Conservation (phyloP, 495 filamentous ascomycete genomes). For the Aspergillus diversus region DNA sequence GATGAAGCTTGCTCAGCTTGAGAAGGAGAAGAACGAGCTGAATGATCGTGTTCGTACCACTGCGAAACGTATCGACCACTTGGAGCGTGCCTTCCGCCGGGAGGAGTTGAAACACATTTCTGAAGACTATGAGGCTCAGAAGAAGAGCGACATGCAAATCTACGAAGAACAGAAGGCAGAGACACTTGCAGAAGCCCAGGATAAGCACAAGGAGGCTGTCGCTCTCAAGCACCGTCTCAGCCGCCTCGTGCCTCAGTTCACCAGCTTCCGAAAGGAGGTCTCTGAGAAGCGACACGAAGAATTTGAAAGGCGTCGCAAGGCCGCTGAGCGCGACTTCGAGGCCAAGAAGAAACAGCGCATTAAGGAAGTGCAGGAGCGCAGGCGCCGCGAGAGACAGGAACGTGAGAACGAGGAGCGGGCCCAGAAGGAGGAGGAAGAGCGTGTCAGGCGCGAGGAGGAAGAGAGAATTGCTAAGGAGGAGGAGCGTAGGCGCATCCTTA, state of each 20-base stretch:
- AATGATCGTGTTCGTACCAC: slow-evolving; percentile 87
- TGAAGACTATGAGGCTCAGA: slow-evolving; percentile 84
- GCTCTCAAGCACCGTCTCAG: slow-evolving; percentile 88
- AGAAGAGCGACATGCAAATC: slow-evolving; percentile 74
- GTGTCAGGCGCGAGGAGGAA: slow-evolving; percentile 74
- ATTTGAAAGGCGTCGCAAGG: slow-evolving; percentile 89
- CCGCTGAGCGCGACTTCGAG: slow-evolving; percentile 87
- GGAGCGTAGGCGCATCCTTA: slow-evolving; percentile 62
- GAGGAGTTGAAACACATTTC: slow-evolving; percentile 92
- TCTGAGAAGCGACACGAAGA: slow-evolving; percentile 87
- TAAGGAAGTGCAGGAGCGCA: slow-evolving; percentile 79
- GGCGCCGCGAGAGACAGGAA: slow-evolving; percentile 73
- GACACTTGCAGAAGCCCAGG: slow-evolving; percentile 76
- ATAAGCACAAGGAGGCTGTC: slow-evolving; percentile 87
- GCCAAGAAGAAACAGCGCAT: slow-evolving; percentile 82
- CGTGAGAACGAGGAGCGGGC: slow-evolving; percentile 77
- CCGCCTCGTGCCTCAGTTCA: slow-evolving; percentile 79
- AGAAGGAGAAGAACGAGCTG: slow-evolving; percentile 95
- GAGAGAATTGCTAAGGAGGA: slow-evolving; percentile 77
- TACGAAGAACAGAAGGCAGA: slow-evolving; percentile 79
- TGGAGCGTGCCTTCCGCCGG: slow-evolving; percentile 93
- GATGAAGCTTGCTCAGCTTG: slow-evolving; percentile 92
- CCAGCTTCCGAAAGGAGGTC: slow-evolving; percentile 76
- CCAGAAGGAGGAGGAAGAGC: slow-evolving; percentile 83
- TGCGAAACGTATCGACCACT: slow-evolving; percentile 93